Base-by-base conservation (phyloP, 352 stramenopile species). In the Phytophthora macrochlamydospora region DNA sequence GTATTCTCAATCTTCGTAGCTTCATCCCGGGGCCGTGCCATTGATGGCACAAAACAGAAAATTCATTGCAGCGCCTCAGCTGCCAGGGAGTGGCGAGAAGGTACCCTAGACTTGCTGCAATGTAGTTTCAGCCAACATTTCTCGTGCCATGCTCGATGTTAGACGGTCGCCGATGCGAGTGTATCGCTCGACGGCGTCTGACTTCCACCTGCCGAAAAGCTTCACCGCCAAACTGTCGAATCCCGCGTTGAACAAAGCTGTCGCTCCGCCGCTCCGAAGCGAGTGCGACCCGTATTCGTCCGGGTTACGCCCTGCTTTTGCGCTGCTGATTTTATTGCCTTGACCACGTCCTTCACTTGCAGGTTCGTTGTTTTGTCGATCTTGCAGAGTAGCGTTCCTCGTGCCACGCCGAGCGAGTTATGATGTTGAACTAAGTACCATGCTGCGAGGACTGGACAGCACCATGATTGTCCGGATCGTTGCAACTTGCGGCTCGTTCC, bases 181-280 rank as follows among this genome's bases (percentile, higher is more conserved):
- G 48, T 56, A 63, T 7, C 56, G n/a, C n/a, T 56, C 33, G 3
- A 62, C 32, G 8, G 37, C 42, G 28, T 56, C 44, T 0, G 45
- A 51, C 51, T 44, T 62, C 58, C 58, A 59, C 1, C 49, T 38
- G 7, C 58, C 50, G 29, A 65, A 65, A 6, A 48, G 38, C 7
- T 42, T 49, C 3, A 66, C 51, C 1, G 59, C 51, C 2, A 59
- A 28, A 44, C 42, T 66, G 32, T 66, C 51, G 18, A 66, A 54
- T 7, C 59, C 51, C 2, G 51, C 43, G 13, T 54, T 51, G n/a
- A 59, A 67, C 42, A 58, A 31, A 5, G 49, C 49, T 3, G 45
- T 43, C 4, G 56, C 45, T 3, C 56, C 56, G 4, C 57, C 48
- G 13, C 57, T 65, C n/a, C 49, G 37, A 2, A 65, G 13, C 2